Conservation (phyloP, 2,329 filamentous ascomycete species). For the Ophiostoma pallidulum region DNA sequence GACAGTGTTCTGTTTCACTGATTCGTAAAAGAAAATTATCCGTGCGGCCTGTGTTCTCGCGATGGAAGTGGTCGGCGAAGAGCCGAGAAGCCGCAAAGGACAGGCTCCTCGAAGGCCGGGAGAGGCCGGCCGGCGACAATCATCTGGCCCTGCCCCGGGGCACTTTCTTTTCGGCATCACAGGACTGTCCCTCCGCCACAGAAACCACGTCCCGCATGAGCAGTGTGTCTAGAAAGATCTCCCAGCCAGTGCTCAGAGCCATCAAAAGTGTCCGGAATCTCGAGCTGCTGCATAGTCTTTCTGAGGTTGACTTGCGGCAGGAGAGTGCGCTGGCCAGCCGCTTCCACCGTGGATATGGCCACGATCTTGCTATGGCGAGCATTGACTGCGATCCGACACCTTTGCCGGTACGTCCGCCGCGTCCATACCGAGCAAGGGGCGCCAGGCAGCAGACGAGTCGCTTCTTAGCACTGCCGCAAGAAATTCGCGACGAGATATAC, state of each 20-base stretch:
- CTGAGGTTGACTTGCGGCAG: neutral
- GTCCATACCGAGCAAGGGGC: neutral
- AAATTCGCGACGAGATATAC: conserved; percentile 18
- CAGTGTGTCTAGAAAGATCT: conserved; percentile 7
- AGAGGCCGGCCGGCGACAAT: neutral
- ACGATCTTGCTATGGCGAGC: no score
- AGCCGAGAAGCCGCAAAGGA: neutral
- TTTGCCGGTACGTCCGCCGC: neutral
- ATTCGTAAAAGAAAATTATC: conserved; percentile 2
- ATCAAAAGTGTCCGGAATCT: conserved; percentile 7
- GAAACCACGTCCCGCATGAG: neutral
- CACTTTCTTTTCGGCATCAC: neutral
- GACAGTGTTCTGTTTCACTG: neutral
- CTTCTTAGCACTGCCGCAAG: conserved; percentile 15
- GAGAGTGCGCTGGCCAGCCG: neutral
- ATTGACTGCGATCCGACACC: no score
- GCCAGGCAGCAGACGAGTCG: conserved; percentile 6
- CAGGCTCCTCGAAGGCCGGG: neutral
- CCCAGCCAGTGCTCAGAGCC: conserved; percentile 7
- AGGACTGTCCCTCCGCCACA: neutral
- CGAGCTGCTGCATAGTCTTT: conserved; percentile 2
- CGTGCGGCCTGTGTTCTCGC: conserved; percentile 1
- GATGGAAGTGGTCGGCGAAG: conserved; percentile 8
- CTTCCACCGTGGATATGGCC: neutral
- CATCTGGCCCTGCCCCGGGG: neutral